phyloP scores from a whole-genome alignment of 75 land plant species.

The Pinus taeda region DNA sequence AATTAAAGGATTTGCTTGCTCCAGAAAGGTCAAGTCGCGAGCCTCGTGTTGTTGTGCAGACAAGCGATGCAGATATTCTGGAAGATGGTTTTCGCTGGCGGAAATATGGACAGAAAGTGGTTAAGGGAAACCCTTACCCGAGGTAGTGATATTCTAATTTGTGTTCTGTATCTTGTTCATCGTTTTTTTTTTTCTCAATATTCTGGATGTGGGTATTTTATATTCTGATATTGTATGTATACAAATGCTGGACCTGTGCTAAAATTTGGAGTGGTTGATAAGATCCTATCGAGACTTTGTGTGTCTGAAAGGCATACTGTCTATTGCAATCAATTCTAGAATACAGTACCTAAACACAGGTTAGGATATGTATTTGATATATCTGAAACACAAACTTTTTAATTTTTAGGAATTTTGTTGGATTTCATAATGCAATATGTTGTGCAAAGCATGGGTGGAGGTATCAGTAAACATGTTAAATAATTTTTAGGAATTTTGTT shows the following conservation, averaged over 20 bases:
- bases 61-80: slow-evolving; percentile 59
- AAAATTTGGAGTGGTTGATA: not conserved
- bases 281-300: not conserved
- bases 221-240: not conserved
- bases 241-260: not conserved
- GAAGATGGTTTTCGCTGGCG: slow-evolving; percentile 97
- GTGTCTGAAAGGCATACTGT: not conserved
- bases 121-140: slow-evolving; percentile 91
- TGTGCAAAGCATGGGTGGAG: not conserved
- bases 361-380: not conserved
- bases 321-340: not conserved
- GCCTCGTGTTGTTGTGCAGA: slow-evolving; percentile 82
- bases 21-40: slow-evolving; percentile 43
- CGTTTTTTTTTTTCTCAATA: not conserved
- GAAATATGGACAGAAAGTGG: slow-evolving; percentile 97
- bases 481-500: not conserved
- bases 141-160: slow-evolving; percentile 41
- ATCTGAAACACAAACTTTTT: not conserved
- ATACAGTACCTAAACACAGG: not conserved
- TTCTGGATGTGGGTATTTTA: not conserved
- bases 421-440: not conserved
- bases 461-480: not conserved
- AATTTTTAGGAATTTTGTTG: not conserved
- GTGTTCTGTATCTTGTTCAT: not conserved
- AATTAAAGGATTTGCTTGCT: not conserved